These are phyloP conservation scores for Kregervanrija pseudodelftensis DNA, from an alignment of 805 yeast genomes.

Conservation along the genomic window DNA sequence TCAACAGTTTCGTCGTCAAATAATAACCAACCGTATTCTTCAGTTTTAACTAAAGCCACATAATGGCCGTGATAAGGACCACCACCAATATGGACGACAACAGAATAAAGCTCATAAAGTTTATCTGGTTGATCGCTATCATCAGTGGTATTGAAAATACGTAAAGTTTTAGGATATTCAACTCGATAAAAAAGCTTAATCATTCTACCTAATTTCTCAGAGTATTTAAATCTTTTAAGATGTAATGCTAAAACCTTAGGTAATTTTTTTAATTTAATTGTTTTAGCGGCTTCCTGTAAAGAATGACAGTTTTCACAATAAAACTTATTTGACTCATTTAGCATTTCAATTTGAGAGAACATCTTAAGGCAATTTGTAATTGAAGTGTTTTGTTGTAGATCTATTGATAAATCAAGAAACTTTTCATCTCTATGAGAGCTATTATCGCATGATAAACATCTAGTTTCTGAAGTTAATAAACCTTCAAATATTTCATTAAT, in stretches of 20 bases:
- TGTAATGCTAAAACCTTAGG: conserved; percentile 81
- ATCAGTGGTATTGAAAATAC: conserved; percentile 63
- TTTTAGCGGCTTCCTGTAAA: conserved; percentile 88
- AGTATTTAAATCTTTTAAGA: conserved; percentile 86
- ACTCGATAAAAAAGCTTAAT: conserved; percentile 83
- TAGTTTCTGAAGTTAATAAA: conserved; percentile 74
- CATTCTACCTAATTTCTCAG: conserved; percentile 72
- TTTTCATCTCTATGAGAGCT: conserved; percentile 76
- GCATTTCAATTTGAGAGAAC: conserved; percentile 79
- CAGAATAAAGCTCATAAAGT: conserved; percentile 73
- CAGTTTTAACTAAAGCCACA: conserved; percentile 76
- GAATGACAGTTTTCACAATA: conserved; percentile 88
- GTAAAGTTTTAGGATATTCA: conserved; percentile 65
- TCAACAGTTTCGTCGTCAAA: conserved; percentile 97
- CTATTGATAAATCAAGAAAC: conserved; percentile 81
- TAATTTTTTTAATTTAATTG: conserved; percentile 68
- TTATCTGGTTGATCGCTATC: conserved; percentile 44
- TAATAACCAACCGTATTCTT: conserved; percentile 76
- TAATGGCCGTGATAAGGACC: conserved; percentile 98
- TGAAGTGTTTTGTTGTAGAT: conserved; percentile 67
- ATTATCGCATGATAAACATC: conserved; percentile 84
- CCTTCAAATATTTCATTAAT: conserved; percentile 73
- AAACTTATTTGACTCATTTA: conserved; percentile 83
- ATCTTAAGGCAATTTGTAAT: conserved; percentile 72
- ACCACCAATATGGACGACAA: conserved; percentile 93